Percentiles rank a stretch among this genome's conserved stretches.
These are phyloP conservation scores for Kokia cookei DNA, from an alignment of 441 rosid genomes.

Conservation along the genomic window DNA sequence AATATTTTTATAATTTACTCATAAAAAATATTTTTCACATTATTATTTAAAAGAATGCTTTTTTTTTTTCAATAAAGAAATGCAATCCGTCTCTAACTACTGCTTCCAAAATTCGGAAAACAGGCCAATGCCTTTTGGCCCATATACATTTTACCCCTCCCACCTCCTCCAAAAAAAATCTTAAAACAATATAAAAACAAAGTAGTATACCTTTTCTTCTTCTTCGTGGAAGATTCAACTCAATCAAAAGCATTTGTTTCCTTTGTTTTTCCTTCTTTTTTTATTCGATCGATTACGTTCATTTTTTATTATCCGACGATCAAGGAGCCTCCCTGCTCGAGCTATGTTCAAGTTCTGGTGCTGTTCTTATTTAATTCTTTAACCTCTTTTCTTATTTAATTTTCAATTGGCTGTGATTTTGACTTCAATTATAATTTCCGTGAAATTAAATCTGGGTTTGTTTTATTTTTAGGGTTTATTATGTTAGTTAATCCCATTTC, in stretches of 20 bases:
- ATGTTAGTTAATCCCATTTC: not conserved
- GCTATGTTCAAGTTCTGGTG: slow-evolving; percentile 86
- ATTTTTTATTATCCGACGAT: not conserved
- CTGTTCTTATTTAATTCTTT: not conserved
- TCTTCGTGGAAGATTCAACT: not conserved
- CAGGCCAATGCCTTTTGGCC: too few relatives aligned
- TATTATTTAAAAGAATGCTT: too few relatives aligned
- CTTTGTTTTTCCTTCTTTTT: not conserved
- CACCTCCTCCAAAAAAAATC: too few relatives aligned
- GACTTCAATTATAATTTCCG: not conserved
- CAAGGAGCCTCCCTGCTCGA: not conserved
- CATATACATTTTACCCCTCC: too few relatives aligned
- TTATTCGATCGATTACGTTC: not conserved
- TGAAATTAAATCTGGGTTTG: not conserved
- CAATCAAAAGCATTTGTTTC: not conserved
- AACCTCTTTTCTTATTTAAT: not conserved
- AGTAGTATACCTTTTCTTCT: not conserved
- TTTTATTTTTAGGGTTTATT: not conserved
- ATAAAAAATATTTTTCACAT: too few relatives aligned
- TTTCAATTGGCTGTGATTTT: not conserved
- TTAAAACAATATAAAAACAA: not conserved
- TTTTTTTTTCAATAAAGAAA: too few relatives aligned
- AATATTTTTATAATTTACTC: too few relatives aligned
- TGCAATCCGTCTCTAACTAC: too few relatives aligned
- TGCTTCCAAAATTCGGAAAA: too few relatives aligned